phyloP scores from a whole-genome alignment of 169 alveolate species.

The Cryptosporidium felis region DNA sequence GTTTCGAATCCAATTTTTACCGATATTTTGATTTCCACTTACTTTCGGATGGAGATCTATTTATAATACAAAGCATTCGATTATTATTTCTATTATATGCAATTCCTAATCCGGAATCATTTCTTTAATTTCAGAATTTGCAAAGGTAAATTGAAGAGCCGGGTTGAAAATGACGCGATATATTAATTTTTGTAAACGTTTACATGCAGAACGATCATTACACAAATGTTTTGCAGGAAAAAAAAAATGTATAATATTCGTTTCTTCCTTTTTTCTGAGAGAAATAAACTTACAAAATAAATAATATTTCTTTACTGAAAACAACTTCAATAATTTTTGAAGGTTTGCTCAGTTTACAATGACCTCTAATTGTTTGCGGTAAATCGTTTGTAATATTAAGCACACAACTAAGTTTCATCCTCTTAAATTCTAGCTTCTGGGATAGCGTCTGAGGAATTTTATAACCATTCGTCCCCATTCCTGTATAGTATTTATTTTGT shows the following conservation, averaged over 20 bases:
- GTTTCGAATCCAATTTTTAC: neutral
- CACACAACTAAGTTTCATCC: conserved; percentile 33
- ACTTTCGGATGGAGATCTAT: conserved; percentile 71
- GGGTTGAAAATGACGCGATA: no score
- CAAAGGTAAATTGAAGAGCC: no score
- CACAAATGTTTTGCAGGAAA: no score
- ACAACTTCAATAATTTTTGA: conserved; percentile 64
- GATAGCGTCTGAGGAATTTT: conserved; percentile 56
- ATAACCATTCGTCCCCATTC: neutral
- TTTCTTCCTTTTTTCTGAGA: no score
- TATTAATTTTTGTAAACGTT: no score
- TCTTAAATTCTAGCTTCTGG: conserved; percentile 50
- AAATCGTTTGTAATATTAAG: conserved; percentile 56
- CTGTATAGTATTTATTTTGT: conserved; percentile 47
- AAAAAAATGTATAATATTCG: no score
- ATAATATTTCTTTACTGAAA: conserved; percentile 59
- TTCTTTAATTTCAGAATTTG: conserved; percentile 18
- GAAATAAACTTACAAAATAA: conserved; percentile 58
- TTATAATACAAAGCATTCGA: conserved; percentile 37
- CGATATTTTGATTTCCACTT: conserved; percentile 1
- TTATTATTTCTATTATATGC: conserved; percentile 53
- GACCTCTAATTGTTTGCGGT: conserved; percentile 68
- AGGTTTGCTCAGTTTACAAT: conserved; percentile 60
- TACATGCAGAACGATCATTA: no score
- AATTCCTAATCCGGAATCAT: conserved; percentile 65